A percentile compares a stretch with the other conserved stretches of the same genome.
Conservation (phyloP, 352 stramenopile genomes). For the Pythium utonaiense region DNA sequence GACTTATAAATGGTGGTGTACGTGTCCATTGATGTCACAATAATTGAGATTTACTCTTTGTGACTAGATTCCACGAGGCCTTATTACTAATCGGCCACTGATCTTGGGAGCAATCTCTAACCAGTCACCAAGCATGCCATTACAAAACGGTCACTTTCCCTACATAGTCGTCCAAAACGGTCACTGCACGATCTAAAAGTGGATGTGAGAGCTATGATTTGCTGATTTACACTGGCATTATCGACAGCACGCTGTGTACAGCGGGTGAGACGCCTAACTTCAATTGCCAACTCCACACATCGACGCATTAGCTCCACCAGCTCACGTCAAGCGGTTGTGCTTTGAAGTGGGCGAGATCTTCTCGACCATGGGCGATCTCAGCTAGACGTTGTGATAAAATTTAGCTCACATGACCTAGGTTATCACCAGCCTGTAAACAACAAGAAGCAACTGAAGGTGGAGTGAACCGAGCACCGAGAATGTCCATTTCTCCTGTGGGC, state of each 20-base stretch:
- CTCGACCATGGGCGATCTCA: background rate
- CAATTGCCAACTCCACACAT: background rate
- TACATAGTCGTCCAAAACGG: background rate
- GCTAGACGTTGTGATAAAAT: background rate
- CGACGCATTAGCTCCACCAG: background rate
- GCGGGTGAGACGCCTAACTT: too few species aligned
- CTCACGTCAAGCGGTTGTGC: background rate
- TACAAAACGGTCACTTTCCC: background rate
- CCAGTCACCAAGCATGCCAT: too few species aligned
- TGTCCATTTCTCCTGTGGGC: background rate
- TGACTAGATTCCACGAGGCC: too few species aligned
- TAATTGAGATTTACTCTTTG: too few species aligned
- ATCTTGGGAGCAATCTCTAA: too few species aligned
- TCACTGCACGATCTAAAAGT: background rate
- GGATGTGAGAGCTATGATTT: background rate
- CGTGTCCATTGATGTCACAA: too few species aligned
- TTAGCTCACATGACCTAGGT: background rate
- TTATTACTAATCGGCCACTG: too few species aligned
- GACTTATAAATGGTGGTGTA: too few species aligned
- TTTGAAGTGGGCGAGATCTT: constrained; percentile 1
- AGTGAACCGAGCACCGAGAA: constrained; percentile 5
- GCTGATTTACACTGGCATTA: too few species aligned
- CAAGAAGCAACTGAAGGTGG: background rate
- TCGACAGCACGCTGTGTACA: too few species aligned
- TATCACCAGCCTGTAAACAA: constrained; percentile 2